phyloP scores from a whole-genome alignment of 768 basidiomycete genomes.

The Boletus rubropictus region DNA sequence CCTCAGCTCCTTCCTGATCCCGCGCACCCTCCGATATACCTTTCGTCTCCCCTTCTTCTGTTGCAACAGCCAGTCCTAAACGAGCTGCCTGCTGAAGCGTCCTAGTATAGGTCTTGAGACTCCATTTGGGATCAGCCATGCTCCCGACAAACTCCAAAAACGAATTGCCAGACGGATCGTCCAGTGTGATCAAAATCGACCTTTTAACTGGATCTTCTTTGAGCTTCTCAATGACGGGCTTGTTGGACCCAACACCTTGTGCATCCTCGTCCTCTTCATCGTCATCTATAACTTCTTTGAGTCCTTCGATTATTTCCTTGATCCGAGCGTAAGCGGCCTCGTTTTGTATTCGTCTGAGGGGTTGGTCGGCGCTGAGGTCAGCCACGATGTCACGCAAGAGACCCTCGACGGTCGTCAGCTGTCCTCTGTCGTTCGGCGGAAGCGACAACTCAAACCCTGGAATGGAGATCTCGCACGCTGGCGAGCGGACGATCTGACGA shows the following conservation, averaged over 20 bases:
- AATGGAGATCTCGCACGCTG: conserved; percentile 72
- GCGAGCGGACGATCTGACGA: conserved; percentile 89
- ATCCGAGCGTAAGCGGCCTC: conserved; percentile 69
- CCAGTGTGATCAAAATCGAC: conserved; percentile 75
- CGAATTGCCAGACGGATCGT: conserved; percentile 95
- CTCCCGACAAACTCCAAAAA: conserved; percentile 87
- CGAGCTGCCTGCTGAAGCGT: conserved; percentile 74
- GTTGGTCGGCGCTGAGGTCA: conserved; percentile 79
- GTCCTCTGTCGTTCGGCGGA: conserved; percentile 73
- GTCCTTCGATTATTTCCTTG: conserved; percentile 60
- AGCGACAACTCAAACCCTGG: conserved; percentile 90
- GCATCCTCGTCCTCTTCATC: conserved; percentile 51
- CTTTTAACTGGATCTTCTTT: conserved; percentile 51
- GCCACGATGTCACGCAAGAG: conserved; percentile 75
- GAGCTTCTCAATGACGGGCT: conserved; percentile 29
- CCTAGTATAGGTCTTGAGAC: conserved; percentile 73
- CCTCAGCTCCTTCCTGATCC: conserved; percentile 8
- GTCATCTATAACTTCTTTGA: conserved; percentile 60
- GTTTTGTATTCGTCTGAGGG: conserved; percentile 74
- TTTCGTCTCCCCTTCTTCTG: conserved; percentile 35
- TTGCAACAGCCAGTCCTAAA: conserved; percentile 59
- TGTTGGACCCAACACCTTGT: conserved; percentile 17
- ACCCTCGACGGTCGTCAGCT: conserved; percentile 96
- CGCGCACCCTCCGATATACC: neutral
- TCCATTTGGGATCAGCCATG: conserved; percentile 92